phyloP scores from a whole-genome alignment of 768 basidiomycete genomes.

The Mycena galopus region DNA sequence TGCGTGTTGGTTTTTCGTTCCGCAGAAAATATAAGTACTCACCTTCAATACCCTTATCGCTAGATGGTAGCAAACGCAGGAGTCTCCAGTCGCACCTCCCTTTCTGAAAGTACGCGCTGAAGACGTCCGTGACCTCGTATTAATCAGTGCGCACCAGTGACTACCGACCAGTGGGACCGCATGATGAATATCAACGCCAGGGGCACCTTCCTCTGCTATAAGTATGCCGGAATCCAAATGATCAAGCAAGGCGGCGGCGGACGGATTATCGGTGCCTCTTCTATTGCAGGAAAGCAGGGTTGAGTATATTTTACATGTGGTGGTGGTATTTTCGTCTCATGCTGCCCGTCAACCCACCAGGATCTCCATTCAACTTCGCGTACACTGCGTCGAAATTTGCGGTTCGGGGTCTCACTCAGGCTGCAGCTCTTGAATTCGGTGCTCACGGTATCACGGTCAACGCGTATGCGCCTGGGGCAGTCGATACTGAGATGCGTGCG shows the following conservation, averaged over 20 bases:
- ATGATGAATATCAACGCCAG: conserved; percentile 48
- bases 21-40: neutral
- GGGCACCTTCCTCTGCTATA: conserved; percentile 53
- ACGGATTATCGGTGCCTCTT: conserved; percentile 50
- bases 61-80: conserved; percentile 48
- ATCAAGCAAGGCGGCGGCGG: conserved; percentile 54
- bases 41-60: neutral
- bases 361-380: conserved; percentile 22
- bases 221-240: conserved; percentile 56
- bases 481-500: conserved; percentile 27
- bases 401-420: conserved; percentile 57
- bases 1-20: conserved; percentile 5
- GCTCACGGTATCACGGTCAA: conserved; percentile 43
- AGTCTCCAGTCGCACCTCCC: conserved; percentile 6
- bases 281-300: conserved; percentile 33
- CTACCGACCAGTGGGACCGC: conserved; percentile 42
- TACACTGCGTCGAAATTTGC: conserved; percentile 59
- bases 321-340: neutral
- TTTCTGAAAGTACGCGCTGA: neutral
- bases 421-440: conserved; percentile 48
- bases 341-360: neutral
- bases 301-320: neutral
- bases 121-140: neutral
- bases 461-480: conserved; percentile 42
- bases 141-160: conserved; percentile 25